Conservation (phyloP, 306 rosid species). For the Lathyrus oleraceus region DNA sequence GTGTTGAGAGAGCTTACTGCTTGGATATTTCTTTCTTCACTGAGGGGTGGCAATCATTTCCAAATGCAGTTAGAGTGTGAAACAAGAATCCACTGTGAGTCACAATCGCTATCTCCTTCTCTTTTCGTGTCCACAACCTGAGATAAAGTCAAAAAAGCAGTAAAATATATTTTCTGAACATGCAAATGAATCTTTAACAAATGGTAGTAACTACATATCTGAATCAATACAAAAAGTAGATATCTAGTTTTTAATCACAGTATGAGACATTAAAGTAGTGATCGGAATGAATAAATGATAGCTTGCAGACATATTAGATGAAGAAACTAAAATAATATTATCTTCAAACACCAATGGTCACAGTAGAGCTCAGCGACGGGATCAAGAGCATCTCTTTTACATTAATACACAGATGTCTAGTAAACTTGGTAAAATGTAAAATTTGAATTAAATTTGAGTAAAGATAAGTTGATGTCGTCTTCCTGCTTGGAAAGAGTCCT, state of each 20-base stretch:
- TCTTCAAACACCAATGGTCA: slow-evolving; percentile 33
- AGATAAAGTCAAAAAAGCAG: slow-evolving; percentile 24
- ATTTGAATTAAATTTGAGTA: not conserved
- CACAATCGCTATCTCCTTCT: slow-evolving; percentile 88
- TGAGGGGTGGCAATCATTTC: slow-evolving; percentile 72
- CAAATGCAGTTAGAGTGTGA: slow-evolving; percentile 58
- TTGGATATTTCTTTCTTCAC: slow-evolving; percentile 75
- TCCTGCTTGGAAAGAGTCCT: slow-evolving; percentile 7
- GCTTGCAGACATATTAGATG: slow-evolving; percentile 6
- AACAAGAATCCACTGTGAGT: slow-evolving; percentile 85
- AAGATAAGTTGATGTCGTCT: not conserved
- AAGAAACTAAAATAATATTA: slow-evolving; percentile 2
- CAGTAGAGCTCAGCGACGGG: slow-evolving; percentile 5
- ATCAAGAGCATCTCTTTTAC: slow-evolving; percentile 14
- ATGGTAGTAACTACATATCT: not conserved
- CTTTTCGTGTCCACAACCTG: slow-evolving; percentile 83
- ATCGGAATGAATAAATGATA: slow-evolving; percentile 12
- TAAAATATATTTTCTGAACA: not conserved
- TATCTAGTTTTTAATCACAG: slow-evolving; percentile 8
- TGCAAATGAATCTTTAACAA: slow-evolving; percentile 1
- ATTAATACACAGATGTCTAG: slow-evolving; percentile 1
- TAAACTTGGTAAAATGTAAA: slow-evolving; percentile 3
- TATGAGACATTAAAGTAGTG: not conserved
- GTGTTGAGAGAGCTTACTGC: slow-evolving; percentile 53
- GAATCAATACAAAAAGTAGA: slow-evolving; percentile 6